phyloP scores from a whole-genome alignment of 345 rosid genomes.

The Kernera saxatilis region DNA sequence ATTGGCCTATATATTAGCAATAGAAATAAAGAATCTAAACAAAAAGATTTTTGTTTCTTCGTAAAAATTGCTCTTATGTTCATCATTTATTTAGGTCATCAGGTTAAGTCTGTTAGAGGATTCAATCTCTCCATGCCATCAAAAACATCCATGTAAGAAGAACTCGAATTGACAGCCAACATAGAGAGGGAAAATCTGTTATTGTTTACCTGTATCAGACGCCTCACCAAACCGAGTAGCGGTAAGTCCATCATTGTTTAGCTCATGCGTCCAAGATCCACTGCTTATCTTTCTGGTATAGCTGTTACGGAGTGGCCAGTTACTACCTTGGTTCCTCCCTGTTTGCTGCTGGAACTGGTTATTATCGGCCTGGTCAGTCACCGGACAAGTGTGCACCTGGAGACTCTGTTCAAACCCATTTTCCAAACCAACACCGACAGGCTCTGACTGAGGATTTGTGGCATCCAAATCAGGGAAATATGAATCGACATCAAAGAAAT shows the following conservation, averaged over 20 bases:
- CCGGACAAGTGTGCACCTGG: slow-evolving; percentile 8
- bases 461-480: slow-evolving; percentile 11
- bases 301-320: slow-evolving; percentile 30
- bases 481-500: slow-evolving; percentile 23
- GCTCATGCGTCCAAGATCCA: slow-evolving; percentile 42
- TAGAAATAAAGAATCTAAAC: neutral
- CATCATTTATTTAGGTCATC: neutral
- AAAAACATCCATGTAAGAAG: too few relatives aligned
- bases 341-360: slow-evolving; percentile 32
- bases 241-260: slow-evolving; percentile 12
- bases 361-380: slow-evolving; percentile 3
- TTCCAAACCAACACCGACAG: neutral
- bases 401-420: slow-evolving; percentile 24
- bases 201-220: slow-evolving; percentile 11
- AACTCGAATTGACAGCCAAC: neutral
- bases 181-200: neutral
- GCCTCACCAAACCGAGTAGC: neutral
- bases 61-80: neutral
- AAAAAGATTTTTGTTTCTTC: neutral
- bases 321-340: slow-evolving; percentile 22
- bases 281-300: slow-evolving; percentile 22
- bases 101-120: too few relatives aligned
- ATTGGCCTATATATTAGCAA: neutral
- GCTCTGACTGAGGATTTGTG: neutral
- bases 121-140: too few relatives aligned